Conservation (phyloP, 768 basidiomycete genomes). For the Pleurotus citrinopileatus region DNA sequence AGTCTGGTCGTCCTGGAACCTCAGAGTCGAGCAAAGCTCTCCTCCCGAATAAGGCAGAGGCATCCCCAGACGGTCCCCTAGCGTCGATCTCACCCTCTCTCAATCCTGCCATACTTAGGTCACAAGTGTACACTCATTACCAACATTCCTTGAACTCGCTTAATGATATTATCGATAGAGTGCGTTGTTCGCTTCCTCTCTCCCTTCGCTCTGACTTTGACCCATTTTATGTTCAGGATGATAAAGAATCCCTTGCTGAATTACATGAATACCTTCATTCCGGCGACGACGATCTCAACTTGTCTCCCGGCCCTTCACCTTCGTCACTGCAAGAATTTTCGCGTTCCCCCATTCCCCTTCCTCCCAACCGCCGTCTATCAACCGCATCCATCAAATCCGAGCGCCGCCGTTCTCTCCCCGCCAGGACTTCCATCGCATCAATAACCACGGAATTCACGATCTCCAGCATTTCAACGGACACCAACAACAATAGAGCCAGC, state of each 20-base stretch:
- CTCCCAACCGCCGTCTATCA: conserved; percentile 27
- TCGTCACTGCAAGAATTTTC: conserved; percentile 20
- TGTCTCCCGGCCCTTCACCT: conserved; percentile 17
- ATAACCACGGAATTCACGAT: conserved; percentile 45
- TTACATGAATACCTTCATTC: conserved; percentile 66
- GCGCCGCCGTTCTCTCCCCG: conserved; percentile 69
- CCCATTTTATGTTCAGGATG: conserved; percentile 48
- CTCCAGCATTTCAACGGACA: not conserved
- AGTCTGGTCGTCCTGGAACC: conserved; percentile 48
- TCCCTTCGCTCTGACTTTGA: conserved; percentile 12
- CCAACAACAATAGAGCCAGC: conserved; percentile 16
- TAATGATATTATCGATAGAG: conserved; percentile 74
- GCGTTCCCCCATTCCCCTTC: conserved; percentile 13
- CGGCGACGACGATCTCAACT: conserved; percentile 15
- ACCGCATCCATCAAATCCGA: conserved; percentile 49
- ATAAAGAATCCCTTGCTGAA: conserved; percentile 69
- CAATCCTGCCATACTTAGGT: conserved; percentile 9
- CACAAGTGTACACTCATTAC: conserved; percentile 65
- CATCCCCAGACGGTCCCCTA: conserved; percentile 6
- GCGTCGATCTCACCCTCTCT: conserved; percentile 13
- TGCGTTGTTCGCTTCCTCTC: conserved; percentile 32
- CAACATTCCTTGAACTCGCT: conserved; percentile 81
- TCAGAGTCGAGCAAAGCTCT: conserved; percentile 60
- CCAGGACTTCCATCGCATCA: conserved; percentile 58
- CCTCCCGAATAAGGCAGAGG: conserved; percentile 31